Base-by-base conservation (phyloP, 345 rosid species). In the Citrus trifoliata region DNA sequence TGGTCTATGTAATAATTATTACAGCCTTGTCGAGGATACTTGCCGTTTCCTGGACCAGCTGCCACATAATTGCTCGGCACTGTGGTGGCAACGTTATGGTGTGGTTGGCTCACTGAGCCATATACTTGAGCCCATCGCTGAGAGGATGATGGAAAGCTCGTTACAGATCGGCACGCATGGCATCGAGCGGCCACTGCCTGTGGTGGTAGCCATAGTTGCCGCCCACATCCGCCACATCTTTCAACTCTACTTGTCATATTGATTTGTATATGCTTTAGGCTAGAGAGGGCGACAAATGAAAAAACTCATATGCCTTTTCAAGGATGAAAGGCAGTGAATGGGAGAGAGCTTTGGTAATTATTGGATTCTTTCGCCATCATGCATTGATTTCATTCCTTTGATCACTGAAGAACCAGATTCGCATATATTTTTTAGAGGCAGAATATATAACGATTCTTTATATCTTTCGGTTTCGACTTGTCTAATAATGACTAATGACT, bases 151-250 rank as follows among this genome's bases (percentile, higher is more conserved):
- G 77, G 86, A 60, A 80, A 37, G 55, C 76, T 77, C 24, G 90
- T 89, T 63, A 89, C 79, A 30, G 84, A 60, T 60, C 77, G 86
- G 81, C 95, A 93, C 2, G 59, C 66, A 12, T 80, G 10, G 67
- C 95, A 92, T 73, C 82, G 82, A 53, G 87, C 58, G 40, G 86
- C 24, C 19, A 68, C 82, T 25, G 85, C 85, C 59, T 74, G 89
- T 0, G 82, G 71, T 16, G 89, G 93, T 73, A 86, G 83, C 67
- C 76, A 53, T 72, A 93, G 88, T 64, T 82, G 75, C 82, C 76
- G 76, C 10, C 88, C 83, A 64, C 98, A 92, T 53, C 85, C 76
- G 30, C 84, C 71, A 85, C 98, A 93, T 48, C 80, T 78, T 74
- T 85, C 87, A 56, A 72, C 85, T 71, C 85, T 82, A 65, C 82